Evolutionary conservation across 116 monocot genomes (phyloP), one percentile per base, ranked within the genome.

Genomic region (Papilionanthe hybrid): DNA sequence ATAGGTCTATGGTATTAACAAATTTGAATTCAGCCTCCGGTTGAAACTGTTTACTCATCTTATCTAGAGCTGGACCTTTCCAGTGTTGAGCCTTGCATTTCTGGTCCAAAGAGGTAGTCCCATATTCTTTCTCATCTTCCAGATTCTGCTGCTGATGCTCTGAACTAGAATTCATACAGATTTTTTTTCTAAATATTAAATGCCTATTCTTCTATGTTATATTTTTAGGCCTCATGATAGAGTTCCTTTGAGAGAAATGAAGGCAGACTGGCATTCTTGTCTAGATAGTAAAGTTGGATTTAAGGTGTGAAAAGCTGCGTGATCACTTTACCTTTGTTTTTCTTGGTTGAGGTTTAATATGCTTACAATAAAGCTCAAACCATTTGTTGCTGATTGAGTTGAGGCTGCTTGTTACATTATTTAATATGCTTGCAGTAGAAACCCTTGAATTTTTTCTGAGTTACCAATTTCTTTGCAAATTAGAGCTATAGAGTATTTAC

Each of bases 51-150:
- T 15, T 93, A 95, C 66, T 93, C 93, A 74, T 91, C 95, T 27
- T 93, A 91, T 78, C 55, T 95, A 72, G 91, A 95, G 78, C 83
- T 95, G 79, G 75, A 93, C 78, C 88, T 96, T 67, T 60, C 80
- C 20, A 89, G 85, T 56, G 93, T 96, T 22, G 95, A 86, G 63
- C 88, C 93, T 3, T 93, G 93, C 80, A 66, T 96, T 81, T 93
- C 95, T 57, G 95, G 95, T 67, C 95, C 91, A 55, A 96, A 96
- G 84, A 88, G 95, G 95, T 93, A 48, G 82, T 50, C 42, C 15
- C 9, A 56, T 15, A 53, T 81, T 27, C 37, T 37, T 78, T 8
- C 50, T 23, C 25, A 65, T 78, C 47, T 29, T 75, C 37, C 15
- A 45, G 7, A 4, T 43, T 43, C 50, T 75, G 6, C 57, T 77